A percentile compares a stretch with the other conserved stretches of the same genome.
These are phyloP conservation scores for Vitellaria paradoxa DNA, from an alignment of 179 eudicot species.

Conservation along the genomic window DNA sequence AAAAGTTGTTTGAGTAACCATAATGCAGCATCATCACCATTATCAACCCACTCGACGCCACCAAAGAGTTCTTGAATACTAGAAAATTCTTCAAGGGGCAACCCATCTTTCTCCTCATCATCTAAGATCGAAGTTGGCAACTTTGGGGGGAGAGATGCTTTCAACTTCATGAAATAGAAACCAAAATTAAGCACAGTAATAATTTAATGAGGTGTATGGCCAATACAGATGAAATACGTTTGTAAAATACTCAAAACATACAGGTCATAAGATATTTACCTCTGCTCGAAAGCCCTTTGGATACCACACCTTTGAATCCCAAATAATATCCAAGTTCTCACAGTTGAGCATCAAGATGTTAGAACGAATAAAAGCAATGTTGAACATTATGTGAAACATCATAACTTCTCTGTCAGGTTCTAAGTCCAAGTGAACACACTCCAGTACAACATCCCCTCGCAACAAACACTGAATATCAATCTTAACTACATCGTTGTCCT, in stretches of 20 bases:
- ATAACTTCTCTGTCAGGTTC: slow-evolving; percentile 93
- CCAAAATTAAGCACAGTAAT: slow-evolving; percentile 30
- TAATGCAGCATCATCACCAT: slow-evolving; percentile 81
- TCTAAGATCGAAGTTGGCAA: slow-evolving; percentile 61
- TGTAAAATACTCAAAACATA: neutral
- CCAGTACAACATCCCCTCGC: slow-evolving; percentile 95
- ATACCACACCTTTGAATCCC: slow-evolving; percentile 91
- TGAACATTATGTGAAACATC: slow-evolving; percentile 96
- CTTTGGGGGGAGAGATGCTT: slow-evolving; percentile 60
- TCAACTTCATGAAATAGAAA: slow-evolving; percentile 92
- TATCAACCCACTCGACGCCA: slow-evolving; percentile 88
- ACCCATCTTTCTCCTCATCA: slow-evolving; percentile 86
- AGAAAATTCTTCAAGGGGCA: slow-evolving; percentile 97
- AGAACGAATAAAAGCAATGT: slow-evolving; percentile 94
- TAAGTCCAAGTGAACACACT: slow-evolving; percentile 84
- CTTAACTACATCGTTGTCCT: slow-evolving; percentile 88
- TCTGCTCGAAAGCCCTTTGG: slow-evolving; percentile 95
- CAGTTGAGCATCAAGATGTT: slow-evolving; percentile 79
- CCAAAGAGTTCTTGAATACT: slow-evolving; percentile 88
- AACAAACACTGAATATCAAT: slow-evolving; percentile 93
- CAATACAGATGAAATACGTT: neutral
- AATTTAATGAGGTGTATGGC: slow-evolving; percentile 8
- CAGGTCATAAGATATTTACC: slow-evolving; percentile 35
- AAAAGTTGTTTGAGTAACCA: slow-evolving; percentile 93
- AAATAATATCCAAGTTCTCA: slow-evolving; percentile 89